Evolutionary conservation across 805 yeast genomes (phyloP), one percentile per base, ranked within the genome.

Genomic region (Gaillardinia entomophila): DNA sequence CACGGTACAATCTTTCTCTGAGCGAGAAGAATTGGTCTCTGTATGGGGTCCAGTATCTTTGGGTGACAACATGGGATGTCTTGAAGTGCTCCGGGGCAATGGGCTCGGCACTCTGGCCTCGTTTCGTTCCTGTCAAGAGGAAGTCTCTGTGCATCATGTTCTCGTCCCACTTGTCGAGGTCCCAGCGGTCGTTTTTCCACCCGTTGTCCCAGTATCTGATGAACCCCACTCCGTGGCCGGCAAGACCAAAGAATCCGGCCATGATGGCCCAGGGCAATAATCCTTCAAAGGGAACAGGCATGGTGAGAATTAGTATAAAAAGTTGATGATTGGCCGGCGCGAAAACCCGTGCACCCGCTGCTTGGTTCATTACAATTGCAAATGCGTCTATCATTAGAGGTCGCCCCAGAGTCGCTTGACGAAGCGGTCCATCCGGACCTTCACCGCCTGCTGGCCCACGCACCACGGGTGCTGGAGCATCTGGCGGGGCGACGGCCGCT

Each of bases 381-480:
- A n/a, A n/a, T n/a, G n/a, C n/a, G 22, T 19, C 22, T 19, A 10
- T 19, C 22, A 10, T 19, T 19, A 19, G 22, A 6, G 19, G 24
- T 39, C 43, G 4, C 56, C 76, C 90, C 95, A 84, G 35, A 88
- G 78, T 41, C 77, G 76, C 37, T 65, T 62, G 13, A 92, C 85
- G 55, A 92, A 84, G 56, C 77, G 80, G 42, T 76, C 94, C 97
- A 92, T 90, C 43, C 79, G 75, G 12, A 90, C 94, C 31, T 62
- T 68, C 51, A 79, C 77, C 41, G 62, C 70, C 60, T 75, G 74
- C 61, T 85, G 95, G 2, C 88, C 86, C 12, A 74, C 60, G 34
- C 87, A 68, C 98, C 98, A 92, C 2, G 97, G 97, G 63, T 92
- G 98, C 32, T 67, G 71, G 29, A 92, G 68, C 90, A 92, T 84